phyloP scores from a whole-genome alignment of 352 stramenopile genomes.

The Phytopythium montanum region DNA sequence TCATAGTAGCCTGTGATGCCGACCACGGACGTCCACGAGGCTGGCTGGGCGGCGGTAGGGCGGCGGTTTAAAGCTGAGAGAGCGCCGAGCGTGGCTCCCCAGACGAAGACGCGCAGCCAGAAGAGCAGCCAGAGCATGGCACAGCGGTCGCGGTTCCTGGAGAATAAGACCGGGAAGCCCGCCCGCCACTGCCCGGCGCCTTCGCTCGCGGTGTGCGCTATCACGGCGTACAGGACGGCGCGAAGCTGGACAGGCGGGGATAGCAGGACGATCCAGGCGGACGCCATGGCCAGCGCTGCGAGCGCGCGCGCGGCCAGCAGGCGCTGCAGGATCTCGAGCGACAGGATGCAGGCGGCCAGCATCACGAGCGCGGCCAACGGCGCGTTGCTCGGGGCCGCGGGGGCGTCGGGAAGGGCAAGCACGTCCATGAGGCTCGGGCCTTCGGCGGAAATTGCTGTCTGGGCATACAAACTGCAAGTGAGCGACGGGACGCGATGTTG shows the following conservation, averaged over 20 bases:
- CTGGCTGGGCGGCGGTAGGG: background rate
- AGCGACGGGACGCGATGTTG: background rate
- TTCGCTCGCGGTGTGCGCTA: constrained; percentile 41
- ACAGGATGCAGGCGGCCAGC: constrained; percentile 36
- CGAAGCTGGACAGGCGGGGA: constrained; percentile 33
- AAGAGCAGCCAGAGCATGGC: constrained; percentile 50
- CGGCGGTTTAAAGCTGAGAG: background rate
- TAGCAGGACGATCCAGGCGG: constrained; percentile 34
- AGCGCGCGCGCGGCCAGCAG: constrained; percentile 41
- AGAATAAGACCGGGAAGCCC: constrained; percentile 32
- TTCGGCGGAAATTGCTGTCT: constrained; percentile 8
- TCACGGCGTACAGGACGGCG: constrained; percentile 35
- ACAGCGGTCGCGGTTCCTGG: constrained; percentile 24
- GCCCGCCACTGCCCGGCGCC: constrained; percentile 26
- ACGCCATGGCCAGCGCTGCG: constrained; percentile 28
- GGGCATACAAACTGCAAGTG: constrained; percentile 9
- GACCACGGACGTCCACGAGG: background rate
- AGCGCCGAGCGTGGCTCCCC: constrained; percentile 42
- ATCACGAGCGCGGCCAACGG: constrained; percentile 47
- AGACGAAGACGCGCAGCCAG: constrained; percentile 63
- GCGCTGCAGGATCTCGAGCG: constrained; percentile 60
- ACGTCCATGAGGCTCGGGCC: background rate
- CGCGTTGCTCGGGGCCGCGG: constrained; percentile 7
- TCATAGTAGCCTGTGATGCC: constrained; percentile 35
- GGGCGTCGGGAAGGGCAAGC: background rate